Evolutionary conservation across 768 basidiomycete genomes (phyloP), one percentile per base, ranked within the genome.

Genomic region (Lentinula edodes): DNA sequence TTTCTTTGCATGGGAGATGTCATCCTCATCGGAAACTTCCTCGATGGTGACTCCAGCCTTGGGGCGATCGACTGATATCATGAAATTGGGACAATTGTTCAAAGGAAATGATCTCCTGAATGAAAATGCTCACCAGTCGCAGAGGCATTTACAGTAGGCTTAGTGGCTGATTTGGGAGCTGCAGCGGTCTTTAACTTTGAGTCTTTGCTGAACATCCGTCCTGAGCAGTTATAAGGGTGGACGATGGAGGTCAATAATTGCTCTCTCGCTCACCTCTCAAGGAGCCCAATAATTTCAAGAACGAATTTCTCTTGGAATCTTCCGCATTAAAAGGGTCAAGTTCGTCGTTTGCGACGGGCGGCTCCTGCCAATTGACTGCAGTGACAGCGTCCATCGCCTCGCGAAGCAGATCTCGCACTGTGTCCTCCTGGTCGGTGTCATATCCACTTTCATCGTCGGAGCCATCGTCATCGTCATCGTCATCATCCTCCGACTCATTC

Each of bases 311-410:
- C 67, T 86, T 87, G 57, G 80, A 76, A 57, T 83, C 80, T 23
- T 85, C 83, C 12, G 76, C 70, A 43, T 76, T 69, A 52, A 80
- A 78, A 53, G 81, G 76, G 57, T 83, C 75, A 4, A 80, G 75
- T 2, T 73, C 68, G 6, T 76, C 75, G 15, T 71, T 69, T 13
- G 72, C 70, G 12, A 71, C 71, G 60, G 73, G 76, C 35, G 76
- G 76, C 67, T 88, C 83, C 54, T 84, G 77, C 70, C 85, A 86
- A 59, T 86, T 87, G 18, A 82, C 78, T 55, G 84, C 80, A 66
- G 82, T 76, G 0, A 83, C 85, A 16, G 80, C 75, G 62, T 90
- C 85, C 88, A 91, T 89, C 3, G 90, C 91, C 67, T 89, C 86
- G 54, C 84, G 79, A 32, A 85, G 64, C 74, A 86, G 69, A 36